phyloP scores from a whole-genome alignment of 495 filamentous ascomycete genomes.

The Penicillium longicatenatum region DNA sequence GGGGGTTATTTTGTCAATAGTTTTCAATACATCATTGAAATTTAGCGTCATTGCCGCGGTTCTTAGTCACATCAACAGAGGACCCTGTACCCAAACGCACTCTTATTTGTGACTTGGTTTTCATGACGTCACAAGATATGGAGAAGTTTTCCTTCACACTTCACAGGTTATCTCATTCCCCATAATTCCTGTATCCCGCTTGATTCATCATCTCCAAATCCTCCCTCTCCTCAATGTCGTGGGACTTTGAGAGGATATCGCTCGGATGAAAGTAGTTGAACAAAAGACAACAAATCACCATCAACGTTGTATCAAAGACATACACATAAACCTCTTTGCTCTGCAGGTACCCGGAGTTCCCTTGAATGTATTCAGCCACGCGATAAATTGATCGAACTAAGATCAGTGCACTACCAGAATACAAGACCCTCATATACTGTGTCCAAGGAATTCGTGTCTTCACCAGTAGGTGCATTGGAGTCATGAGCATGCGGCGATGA shows the following conservation, averaged over 20 bases:
- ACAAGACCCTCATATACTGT: conserved; percentile 52
- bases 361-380: conserved; percentile 61
- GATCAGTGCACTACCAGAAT: conserved; percentile 53
- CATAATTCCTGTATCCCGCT: background rate
- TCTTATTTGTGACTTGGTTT: background rate
- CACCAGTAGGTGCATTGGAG: conserved; percentile 21
- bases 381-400: conserved; percentile 63
- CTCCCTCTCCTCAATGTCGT: conserved; percentile 1
- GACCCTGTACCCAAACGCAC: too few species aligned
- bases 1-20: background rate
- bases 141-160: background rate
- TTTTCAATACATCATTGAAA: background rate
- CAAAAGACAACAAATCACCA: conserved; percentile 15
- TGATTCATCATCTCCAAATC: conserved; percentile 15
- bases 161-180: background rate
- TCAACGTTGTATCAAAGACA: conserved; percentile 37
- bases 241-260: conserved; percentile 6
- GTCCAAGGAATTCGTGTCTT: conserved; percentile 41
- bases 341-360: conserved; percentile 51
- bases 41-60: background rate
- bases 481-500: conserved; percentile 35
- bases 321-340: conserved; percentile 60
- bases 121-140: background rate
- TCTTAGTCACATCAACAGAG: background rate
- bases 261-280: conserved; percentile 11